Evolutionary conservation across 169 alveolate genomes (phyloP).

Genomic region (Eimeria praecox): DNA sequence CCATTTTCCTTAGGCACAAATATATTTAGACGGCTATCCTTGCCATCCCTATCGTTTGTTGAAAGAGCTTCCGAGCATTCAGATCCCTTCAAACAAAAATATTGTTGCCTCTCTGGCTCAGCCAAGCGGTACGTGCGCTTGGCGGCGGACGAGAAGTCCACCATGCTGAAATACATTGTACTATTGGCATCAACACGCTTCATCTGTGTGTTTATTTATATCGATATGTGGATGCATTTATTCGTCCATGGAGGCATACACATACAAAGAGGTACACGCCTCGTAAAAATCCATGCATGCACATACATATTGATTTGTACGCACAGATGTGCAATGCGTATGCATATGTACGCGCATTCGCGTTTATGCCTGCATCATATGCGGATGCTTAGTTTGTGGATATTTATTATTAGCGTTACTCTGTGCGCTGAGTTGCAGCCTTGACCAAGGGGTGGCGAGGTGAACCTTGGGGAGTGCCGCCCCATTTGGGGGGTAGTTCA

Average conservation of each 20-base stretch:
- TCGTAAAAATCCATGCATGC: not conserved
- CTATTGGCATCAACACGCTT: not conserved
- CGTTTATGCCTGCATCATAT: not conserved
- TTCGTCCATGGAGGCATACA: not conserved
- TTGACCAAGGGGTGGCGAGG: constrained; percentile 41
- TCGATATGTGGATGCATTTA: not conserved
- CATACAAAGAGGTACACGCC: not conserved
- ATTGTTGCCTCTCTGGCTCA: not conserved
- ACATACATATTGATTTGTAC: not conserved
- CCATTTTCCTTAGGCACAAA: not conserved
- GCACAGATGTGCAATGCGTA: not conserved
- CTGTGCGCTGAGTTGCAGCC: constrained; percentile 23
- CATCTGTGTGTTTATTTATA: not conserved
- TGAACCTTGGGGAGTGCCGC: constrained; percentile 43
- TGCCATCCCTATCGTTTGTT: not conserved
- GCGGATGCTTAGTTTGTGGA: not conserved
- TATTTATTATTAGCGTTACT: not conserved
- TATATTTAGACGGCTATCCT: not conserved
- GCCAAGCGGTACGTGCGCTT: not conserved
- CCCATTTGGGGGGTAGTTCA: constrained; percentile 80
- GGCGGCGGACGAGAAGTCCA: not conserved
- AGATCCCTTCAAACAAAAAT: not conserved
- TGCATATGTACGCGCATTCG: not conserved
- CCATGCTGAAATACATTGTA: not conserved
- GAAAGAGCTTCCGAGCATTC: not conserved